Base-by-base conservation (phyloP, 2,329 filamentous ascomycete species). In the Cryphonectria carpinicola region DNA sequence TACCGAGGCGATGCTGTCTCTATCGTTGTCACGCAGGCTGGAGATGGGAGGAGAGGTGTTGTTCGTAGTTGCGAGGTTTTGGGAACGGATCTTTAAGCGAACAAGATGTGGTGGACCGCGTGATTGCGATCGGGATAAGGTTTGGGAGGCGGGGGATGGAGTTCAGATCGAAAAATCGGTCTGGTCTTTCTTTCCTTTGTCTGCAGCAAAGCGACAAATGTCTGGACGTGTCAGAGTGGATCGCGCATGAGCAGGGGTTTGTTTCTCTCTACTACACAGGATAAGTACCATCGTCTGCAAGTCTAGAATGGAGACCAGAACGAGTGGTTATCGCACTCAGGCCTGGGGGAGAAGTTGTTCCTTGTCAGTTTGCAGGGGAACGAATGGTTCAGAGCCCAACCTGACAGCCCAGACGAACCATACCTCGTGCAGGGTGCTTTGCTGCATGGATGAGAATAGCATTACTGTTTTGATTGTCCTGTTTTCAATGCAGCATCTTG, bases 91-190 rank as follows among this genome's bases (percentile, higher is more conserved):
- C 54, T 14, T 19, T 32, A 19, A 19, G 54, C 28, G 54, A 32
- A 35, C 28, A 32, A 58, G 54, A 58, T 17, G 28, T 58, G 54
- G 54, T 58, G 28, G 54, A 58, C 54, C 54, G 54, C 58, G 58
- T 39, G 35, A 35, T 61, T 39, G 49, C 46, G 35, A 52, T 69
- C 62, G 62, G 65, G 60, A 65, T 69, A 69, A 65, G 61, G 58
- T 65, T 65, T 68, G 17, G 67, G 61, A 43, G 32, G 66, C 17
- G 25, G 60, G 22, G 35, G 35, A 28, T 37, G 58, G 49, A 6
- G 61, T 49, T 37, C 60, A 32, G 52, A 58, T 69, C 37, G 39
- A 65, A 65, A 41, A 58, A 54, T 17, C 46, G 58, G 39, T 56
- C 49, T 60, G 54, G 25, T 58, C 54, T 19, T 32, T 58, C 56